Evolutionary conservation across 192 early-diverging fungal species (phyloP).

Genomic region (Lobosporangium transversale): DNA sequence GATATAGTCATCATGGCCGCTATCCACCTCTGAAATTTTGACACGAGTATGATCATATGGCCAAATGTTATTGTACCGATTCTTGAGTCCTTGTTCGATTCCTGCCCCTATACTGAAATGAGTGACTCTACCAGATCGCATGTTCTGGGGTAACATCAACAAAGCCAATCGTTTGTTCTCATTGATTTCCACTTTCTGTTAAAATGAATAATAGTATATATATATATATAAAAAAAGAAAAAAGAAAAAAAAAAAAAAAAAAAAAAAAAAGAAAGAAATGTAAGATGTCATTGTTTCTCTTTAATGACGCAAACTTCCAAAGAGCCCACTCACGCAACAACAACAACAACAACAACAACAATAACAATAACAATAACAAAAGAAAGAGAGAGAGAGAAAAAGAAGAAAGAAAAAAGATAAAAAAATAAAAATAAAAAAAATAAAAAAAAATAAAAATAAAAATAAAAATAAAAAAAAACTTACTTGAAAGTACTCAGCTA

Average conservation of each 20-base stretch:
- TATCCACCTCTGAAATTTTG: constrained; percentile 40
- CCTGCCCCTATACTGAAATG: constrained; percentile 82
- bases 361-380: background rate
- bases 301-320: background rate
- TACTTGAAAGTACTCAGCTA: constrained; percentile 56
- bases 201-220: constrained; percentile 33
- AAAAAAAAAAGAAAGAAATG: background rate
- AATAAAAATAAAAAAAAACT: background rate
- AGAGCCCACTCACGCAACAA: background rate
- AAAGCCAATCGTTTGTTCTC: constrained; percentile 77
- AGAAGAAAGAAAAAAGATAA: no score
- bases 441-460: no score
- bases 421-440: background rate
- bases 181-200: constrained; percentile 67
- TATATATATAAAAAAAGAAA: no score
- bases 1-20: constrained; percentile 53
- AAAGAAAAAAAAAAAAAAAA: constrained; percentile 35
- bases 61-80: constrained; percentile 88
- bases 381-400: constrained; percentile 2
- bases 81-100: constrained; percentile 77
- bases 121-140: constrained; percentile 59
- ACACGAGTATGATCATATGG: constrained; percentile 80
- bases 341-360: no score
- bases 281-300: background rate
- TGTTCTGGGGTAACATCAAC: constrained; percentile 72